Evolutionary conservation across 495 filamentous ascomycete species (phyloP).

Genomic region (Neurospora sp.): DNA sequence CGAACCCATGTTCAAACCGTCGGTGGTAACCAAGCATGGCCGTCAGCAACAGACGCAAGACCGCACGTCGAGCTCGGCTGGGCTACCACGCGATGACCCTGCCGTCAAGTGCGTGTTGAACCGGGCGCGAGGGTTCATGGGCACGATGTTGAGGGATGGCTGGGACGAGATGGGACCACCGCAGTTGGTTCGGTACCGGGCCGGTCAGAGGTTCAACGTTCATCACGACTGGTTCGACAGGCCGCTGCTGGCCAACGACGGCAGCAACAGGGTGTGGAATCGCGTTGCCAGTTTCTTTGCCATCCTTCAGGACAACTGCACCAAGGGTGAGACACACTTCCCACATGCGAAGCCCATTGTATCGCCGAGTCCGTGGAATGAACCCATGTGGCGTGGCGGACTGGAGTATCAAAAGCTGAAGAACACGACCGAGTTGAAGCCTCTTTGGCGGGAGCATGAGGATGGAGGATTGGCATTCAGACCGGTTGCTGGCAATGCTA

Average conservation of each 20-base stretch:
- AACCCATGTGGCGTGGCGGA: slow-evolving; percentile 13
- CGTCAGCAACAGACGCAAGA: slow-evolving; percentile 23
- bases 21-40: slow-evolving; percentile 29
- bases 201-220: slow-evolving; percentile 34
- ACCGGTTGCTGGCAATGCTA: slow-evolving; percentile 40
- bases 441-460: slow-evolving; percentile 33
- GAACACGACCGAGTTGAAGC: slow-evolving; percentile 3
- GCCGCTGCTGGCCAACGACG: slow-evolving; percentile 16
- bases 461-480: slow-evolving; percentile 42
- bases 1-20: slow-evolving; percentile 29
- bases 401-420: neutral
- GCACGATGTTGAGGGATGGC: slow-evolving; percentile 30
- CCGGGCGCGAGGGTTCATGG: slow-evolving; percentile 32
- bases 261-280: slow-evolving; percentile 26
- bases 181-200: slow-evolving; percentile 39
- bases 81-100: slow-evolving; percentile 29
- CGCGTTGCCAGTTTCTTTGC: slow-evolving; percentile 40
- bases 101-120: slow-evolving; percentile 32
- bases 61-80: slow-evolving; percentile 36
- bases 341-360: slow-evolving; percentile 26
- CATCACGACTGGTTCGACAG: slow-evolving; percentile 40
- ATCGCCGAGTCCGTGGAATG: slow-evolving; percentile 8
- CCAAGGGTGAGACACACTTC: slow-evolving; percentile 39
- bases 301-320: slow-evolving; percentile 32
- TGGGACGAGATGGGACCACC: slow-evolving; percentile 39